phyloP scores from a whole-genome alignment of 441 rosid species.

The Raphanus hybrid region DNA sequence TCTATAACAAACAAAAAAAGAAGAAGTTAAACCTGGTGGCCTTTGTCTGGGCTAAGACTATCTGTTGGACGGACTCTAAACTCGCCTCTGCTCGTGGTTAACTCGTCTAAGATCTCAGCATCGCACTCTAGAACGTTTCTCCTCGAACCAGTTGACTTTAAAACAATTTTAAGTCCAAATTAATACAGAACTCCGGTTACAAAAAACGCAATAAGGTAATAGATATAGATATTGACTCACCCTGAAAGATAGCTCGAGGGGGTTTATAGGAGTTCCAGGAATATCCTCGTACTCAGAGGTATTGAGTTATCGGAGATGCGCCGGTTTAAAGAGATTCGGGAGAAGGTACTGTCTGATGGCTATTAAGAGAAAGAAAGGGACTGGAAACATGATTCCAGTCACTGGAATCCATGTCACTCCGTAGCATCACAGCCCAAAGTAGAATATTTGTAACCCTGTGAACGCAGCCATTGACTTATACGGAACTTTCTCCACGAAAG shows the following conservation, averaged over 20 bases:
- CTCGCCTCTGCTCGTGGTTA: slow-evolving; percentile 74
- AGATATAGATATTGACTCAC: slow-evolving; percentile 1
- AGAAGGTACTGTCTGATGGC: slow-evolving; percentile 64
- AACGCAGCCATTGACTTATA: slow-evolving; percentile 59
- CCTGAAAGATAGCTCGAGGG: slow-evolving; percentile 34
- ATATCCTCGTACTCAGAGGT: slow-evolving; percentile 83
- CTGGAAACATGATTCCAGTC: slow-evolving; percentile 75
- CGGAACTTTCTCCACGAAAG: slow-evolving; percentile 76
- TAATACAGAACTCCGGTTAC: background rate
- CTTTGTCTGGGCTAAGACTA: slow-evolving; percentile 51
- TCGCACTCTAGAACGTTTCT: slow-evolving; percentile 42
- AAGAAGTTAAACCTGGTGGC: slow-evolving; percentile 41
- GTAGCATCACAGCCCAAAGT: slow-evolving; percentile 61
- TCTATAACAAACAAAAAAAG: background rate
- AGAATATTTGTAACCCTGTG: slow-evolving; percentile 65
- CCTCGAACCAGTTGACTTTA: slow-evolving; percentile 35
- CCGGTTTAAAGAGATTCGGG: slow-evolving; percentile 60
- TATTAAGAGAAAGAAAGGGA: slow-evolving; percentile 75
- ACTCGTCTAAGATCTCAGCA: slow-evolving; percentile 68
- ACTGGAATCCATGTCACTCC: slow-evolving; percentile 91
- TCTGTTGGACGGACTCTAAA: slow-evolving; percentile 52
- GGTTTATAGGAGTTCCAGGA: slow-evolving; percentile 49
- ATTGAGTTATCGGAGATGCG: slow-evolving; percentile 72
- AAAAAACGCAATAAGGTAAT: background rate
- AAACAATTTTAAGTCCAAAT: background rate